Conservation (phyloP, 345 rosid genomes). For the Lepidium aucheri region DNA sequence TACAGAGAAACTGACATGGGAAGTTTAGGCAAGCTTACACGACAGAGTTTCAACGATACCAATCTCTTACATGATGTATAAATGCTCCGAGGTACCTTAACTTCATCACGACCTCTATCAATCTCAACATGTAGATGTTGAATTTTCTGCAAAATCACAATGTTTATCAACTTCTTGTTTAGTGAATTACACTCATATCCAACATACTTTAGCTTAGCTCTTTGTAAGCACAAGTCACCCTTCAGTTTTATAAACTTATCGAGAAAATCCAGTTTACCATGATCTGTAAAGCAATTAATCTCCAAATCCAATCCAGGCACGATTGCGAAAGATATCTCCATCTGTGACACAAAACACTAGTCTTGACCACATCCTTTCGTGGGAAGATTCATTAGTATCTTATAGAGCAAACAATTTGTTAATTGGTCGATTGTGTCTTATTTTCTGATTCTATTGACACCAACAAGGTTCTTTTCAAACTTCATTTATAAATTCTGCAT, state of each 20-base stretch:
- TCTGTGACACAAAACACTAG: too few species aligned
- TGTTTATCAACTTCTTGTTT: background rate
- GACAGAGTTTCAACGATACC: background rate
- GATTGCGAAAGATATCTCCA: background rate
- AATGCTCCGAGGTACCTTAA: conserved; percentile 11
- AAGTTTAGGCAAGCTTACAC: background rate
- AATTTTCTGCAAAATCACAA: background rate
- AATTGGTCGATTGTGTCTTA: too few species aligned
- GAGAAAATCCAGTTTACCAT: background rate
- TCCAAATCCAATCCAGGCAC: background rate
- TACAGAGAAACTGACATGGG: background rate
- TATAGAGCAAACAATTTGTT: too few species aligned
- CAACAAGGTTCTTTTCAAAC: too few species aligned
- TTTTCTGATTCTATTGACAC: too few species aligned
- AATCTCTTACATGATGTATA: conserved; percentile 16
- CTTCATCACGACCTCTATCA: background rate
- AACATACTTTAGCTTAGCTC: background rate
- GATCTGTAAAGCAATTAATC: background rate
- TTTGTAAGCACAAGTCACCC: background rate
- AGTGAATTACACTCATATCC: background rate
- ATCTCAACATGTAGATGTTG: background rate
- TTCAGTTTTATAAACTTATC: background rate
- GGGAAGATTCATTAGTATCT: background rate
- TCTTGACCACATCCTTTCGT: background rate
- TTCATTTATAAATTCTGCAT: too few species aligned